Evolutionary conservation across 257 asterid species (phyloP).

Genomic region (Nicotiana tomentosiformis): DNA sequence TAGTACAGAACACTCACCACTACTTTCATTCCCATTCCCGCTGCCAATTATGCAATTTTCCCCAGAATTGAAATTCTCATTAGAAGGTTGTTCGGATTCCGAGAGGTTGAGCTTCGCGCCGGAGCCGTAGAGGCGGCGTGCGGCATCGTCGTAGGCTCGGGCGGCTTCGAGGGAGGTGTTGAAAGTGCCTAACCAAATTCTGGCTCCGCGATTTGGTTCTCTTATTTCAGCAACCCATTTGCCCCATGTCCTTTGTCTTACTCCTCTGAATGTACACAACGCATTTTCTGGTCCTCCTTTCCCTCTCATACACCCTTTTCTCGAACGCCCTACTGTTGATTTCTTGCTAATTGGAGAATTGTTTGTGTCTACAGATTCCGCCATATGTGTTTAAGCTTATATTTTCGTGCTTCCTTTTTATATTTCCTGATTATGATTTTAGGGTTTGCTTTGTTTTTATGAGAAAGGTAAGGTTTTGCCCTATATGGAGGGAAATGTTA

Average conservation of each 20-base stretch:
- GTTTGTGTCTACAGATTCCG: background rate
- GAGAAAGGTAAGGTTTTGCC: background rate
- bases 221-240: conserved; percentile 85
- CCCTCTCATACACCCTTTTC: conserved; percentile 84
- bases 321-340: conserved; percentile 33
- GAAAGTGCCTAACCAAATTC: conserved; percentile 82
- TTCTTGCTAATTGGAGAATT: conserved; percentile 12
- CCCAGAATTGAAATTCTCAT: background rate
- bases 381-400: background rate
- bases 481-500: background rate
- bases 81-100: background rate
- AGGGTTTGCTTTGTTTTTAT: background rate
- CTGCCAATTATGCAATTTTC: background rate
- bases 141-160: conserved; percentile 67
- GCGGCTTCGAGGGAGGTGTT: conserved; percentile 65
- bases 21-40: background rate
- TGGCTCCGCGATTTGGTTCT: conserved; percentile 66
- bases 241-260: conserved; percentile 83
- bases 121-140: conserved; percentile 47
- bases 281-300: conserved; percentile 85
- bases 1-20: conserved; percentile 19
- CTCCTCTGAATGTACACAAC: conserved; percentile 64
- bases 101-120: conserved; percentile 57
- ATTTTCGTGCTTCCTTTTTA: background rate
- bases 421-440: background rate